Conservation (phyloP, 2,329 filamentous ascomycete species). For the Tolypocladium cylindrosporum region DNA sequence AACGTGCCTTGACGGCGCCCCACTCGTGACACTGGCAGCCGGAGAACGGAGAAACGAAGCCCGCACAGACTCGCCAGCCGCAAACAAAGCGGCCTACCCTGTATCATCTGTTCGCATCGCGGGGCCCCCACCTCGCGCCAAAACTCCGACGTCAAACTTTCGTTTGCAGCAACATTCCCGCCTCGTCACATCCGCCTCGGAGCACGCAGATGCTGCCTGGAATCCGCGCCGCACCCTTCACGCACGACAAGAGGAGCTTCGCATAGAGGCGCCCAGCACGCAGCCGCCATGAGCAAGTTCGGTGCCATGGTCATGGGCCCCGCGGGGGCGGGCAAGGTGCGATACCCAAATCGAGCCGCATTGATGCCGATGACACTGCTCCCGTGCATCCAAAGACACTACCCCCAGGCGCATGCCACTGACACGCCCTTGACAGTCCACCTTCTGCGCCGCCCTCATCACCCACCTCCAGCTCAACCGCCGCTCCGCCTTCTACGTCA, state of each 20-base stretch:
- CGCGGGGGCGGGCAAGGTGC: slow-evolving; percentile 83
- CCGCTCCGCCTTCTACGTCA: slow-evolving; percentile 94
- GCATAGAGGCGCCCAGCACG: neutral
- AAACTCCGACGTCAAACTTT: neutral
- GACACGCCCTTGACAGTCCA: slow-evolving; percentile 46
- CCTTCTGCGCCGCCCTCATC: slow-evolving; percentile 89
- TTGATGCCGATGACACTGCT: neutral
- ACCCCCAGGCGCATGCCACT: neutral
- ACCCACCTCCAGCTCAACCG: slow-evolving; percentile 84
- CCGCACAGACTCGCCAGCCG: no score
- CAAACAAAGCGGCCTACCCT: neutral
- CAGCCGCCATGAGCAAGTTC: slow-evolving; percentile 72
- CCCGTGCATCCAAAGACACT: neutral
- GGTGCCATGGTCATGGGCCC: slow-evolving; percentile 94
- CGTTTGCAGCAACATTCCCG: neutral
- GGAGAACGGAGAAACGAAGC: no score
- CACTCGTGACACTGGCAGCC: neutral
- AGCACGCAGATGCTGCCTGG: neutral
- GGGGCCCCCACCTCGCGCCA: neutral
- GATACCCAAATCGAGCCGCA: slow-evolving; percentile 1
- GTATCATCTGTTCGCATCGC: neutral
- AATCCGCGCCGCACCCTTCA: neutral
- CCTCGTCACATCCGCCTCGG: neutral
- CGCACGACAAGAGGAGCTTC: neutral
- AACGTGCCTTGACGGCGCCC: neutral